Conservation (phyloP, 495 filamentous ascomycete genomes). For the Copromyces sp. region DNA sequence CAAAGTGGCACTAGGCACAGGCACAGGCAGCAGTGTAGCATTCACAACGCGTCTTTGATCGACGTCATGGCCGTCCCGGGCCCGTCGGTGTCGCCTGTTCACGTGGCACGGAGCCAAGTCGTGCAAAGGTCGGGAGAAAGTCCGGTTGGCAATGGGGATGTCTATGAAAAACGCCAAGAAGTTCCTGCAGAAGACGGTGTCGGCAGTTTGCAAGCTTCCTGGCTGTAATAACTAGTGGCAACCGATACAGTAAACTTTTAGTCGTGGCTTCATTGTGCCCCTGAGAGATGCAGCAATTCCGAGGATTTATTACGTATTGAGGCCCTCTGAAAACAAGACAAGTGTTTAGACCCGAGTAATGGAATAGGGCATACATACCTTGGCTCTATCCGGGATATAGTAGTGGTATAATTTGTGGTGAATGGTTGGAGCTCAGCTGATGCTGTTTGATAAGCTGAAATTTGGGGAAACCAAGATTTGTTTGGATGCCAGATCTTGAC, state of each 20-base stretch:
- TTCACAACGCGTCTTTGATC: not conserved
- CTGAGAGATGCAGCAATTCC: not conserved
- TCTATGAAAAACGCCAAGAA: not conserved
- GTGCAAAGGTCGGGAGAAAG: not conserved
- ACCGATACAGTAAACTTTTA: too few species aligned
- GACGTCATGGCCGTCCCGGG: not conserved
- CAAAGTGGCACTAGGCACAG: not conserved
- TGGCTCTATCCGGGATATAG: not conserved
- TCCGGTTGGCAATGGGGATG: not conserved
- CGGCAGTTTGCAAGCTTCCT: not conserved
- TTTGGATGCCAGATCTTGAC: not conserved
- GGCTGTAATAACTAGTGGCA: not conserved
- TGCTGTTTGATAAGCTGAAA: not conserved
- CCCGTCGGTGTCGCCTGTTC: slow-evolving; percentile 3
- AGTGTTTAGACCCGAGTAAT: not conserved
- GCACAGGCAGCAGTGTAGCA: not conserved
- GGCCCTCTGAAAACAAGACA: not conserved
- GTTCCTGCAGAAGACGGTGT: not conserved
- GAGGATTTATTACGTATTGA: not conserved
- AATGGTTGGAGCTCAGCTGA: not conserved
- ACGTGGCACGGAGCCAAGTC: slow-evolving; percentile 3
- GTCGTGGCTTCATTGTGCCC: not conserved
- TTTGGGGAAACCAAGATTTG: not conserved
- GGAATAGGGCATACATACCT: not conserved
- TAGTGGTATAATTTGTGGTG: not conserved